A percentile compares a stretch with the other conserved stretches of the same genome.
Evolutionary conservation across 345 rosid genomes (phyloP).

Genomic region (Pelargonium nanum): DNA sequence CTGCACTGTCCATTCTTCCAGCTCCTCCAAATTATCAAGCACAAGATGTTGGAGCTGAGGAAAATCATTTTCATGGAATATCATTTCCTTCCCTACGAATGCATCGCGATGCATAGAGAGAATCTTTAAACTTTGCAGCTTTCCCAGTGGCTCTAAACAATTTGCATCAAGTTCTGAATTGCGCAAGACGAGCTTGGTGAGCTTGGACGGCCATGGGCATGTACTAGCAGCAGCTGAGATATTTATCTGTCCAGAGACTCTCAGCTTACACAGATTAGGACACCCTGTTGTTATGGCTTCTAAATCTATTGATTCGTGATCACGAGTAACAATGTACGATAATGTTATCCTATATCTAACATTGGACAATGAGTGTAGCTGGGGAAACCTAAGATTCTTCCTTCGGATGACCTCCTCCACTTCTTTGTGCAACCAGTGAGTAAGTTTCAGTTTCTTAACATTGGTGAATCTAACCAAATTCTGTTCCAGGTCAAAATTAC

Average conservation of each 20-base stretch:
- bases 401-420: too few relatives aligned
- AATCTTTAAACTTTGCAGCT: constrained; percentile 22
- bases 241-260: neutral
- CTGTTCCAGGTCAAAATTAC: constrained; percentile 4
- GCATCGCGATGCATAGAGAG: constrained; percentile 14
- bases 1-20: constrained; percentile 22
- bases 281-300: neutral
- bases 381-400: neutral
- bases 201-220: constrained; percentile 17
- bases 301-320: neutral
- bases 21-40: constrained; percentile 2
- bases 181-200: constrained; percentile 24
- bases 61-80: constrained; percentile 19
- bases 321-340: too few relatives aligned
- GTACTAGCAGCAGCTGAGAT: constrained; percentile 16
- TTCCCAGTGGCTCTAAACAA: constrained; percentile 34
- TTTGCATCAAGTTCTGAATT: constrained; percentile 24
- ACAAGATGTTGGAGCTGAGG: constrained; percentile 18
- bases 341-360: too few relatives aligned
- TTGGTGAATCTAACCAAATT: neutral
- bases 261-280: constrained; percentile 7
- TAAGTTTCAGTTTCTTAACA: constrained; percentile 7
- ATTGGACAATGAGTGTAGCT: neutral
- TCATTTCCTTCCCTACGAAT: constrained; percentile 22
- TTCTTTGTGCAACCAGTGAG: rapidly evolving